Evolutionary conservation across 768 basidiomycete genomes (phyloP).

Genomic region (Boletus eberwhitei): DNA sequence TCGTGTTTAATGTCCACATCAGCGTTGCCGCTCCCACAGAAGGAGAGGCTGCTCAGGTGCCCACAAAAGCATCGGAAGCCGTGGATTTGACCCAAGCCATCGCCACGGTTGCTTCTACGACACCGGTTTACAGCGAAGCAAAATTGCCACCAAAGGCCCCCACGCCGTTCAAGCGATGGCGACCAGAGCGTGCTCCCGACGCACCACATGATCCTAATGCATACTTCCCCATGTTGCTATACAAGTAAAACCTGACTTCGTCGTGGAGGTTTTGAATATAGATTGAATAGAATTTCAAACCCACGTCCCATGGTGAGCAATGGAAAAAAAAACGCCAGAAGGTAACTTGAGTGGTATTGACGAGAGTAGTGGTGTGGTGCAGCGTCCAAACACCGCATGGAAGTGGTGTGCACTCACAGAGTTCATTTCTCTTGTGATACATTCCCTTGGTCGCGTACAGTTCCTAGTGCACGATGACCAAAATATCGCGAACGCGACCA

Average conservation of each 20-base stretch:
- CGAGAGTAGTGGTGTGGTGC: not conserved
- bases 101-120: constrained; percentile 52
- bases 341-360: not conserved
- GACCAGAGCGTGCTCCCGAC: constrained; percentile 63
- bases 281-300: constrained; percentile 32
- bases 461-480: not conserved
- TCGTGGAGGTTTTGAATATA: not conserved
- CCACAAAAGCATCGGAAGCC: constrained; percentile 40
- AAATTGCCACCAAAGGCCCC: constrained; percentile 76
- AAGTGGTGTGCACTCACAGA: not conserved
- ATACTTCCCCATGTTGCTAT: constrained; percentile 82
- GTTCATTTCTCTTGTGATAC: not conserved
- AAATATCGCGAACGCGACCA: not conserved
- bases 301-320: constrained; percentile 15
- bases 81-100: constrained; percentile 76
- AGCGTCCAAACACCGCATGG: not conserved
- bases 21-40: constrained; percentile 55
- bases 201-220: constrained; percentile 80
- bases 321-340: constrained; percentile 6
- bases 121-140: constrained; percentile 57
- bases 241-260: constrained; percentile 36
- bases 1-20: constrained; percentile 9
- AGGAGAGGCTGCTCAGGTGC: constrained; percentile 42
- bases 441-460: not conserved
- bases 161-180: constrained; percentile 67